phyloP scores from a whole-genome alignment of 208 protist genomes.

The Trypanosoma mega region DNA sequence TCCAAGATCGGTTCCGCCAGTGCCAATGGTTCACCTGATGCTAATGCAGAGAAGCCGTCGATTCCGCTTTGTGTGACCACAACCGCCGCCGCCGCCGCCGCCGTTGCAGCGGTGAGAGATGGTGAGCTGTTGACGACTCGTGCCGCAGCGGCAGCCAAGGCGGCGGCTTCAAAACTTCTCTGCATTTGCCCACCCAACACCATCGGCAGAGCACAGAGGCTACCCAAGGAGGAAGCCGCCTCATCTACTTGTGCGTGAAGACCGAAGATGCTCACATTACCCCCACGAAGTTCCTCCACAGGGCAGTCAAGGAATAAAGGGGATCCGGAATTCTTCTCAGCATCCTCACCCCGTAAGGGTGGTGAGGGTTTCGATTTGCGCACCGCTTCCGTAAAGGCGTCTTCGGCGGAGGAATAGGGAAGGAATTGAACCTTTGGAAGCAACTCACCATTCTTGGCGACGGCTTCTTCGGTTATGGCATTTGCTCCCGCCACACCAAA shows the following conservation, averaged over 20 bases:
- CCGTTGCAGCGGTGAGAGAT: not conserved
- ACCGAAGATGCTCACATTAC: constrained; percentile 3
- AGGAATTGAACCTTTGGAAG: constrained; percentile 38
- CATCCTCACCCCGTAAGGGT: not conserved
- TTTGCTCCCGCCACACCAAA: constrained; percentile 66
- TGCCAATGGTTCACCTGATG: not conserved
- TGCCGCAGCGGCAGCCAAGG: not conserved
- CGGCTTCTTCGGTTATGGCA: constrained; percentile 52
- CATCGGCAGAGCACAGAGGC: not conserved
- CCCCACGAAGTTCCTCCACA: not conserved
- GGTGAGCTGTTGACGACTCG: too few species aligned
- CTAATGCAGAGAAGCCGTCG: not conserved
- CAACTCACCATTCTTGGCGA: constrained; percentile 32
- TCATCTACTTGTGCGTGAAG: not conserved
- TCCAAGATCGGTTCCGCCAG: not conserved
- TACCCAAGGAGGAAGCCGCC: not conserved
- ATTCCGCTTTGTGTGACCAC: not conserved
- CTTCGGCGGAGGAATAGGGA: constrained; percentile 31
- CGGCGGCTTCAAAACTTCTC: not conserved
- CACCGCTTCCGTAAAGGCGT: constrained; percentile 34
- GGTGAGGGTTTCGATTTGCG: constrained; percentile 2
- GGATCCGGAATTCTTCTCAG: not conserved
- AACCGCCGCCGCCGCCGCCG: not conserved
- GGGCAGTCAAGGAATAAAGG: not conserved
- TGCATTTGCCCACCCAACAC: not conserved